Base-by-base conservation (phyloP, 2,329 filamentous ascomycete genomes). In the Neofusicoccum umdonicola region DNA sequence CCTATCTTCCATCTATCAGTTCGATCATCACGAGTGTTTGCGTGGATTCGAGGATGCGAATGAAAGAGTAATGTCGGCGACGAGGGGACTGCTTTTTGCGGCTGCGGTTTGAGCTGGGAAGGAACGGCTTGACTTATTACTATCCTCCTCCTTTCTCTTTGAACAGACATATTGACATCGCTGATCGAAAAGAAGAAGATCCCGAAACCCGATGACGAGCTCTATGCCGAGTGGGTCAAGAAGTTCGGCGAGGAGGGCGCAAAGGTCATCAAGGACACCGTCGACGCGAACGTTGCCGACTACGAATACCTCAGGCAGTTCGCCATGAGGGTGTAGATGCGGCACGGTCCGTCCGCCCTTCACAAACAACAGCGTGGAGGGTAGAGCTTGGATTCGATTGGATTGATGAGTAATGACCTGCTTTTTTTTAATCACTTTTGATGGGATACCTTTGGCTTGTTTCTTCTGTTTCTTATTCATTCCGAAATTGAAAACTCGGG, bases 221-320 rank as follows among this genome's bases (percentile, higher is more conserved):
- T 93, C 70, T 85, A 91, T 71, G 79, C 80, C 56, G 88, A 92
- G 70, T 95, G 91, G 91, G 80, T 78, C 35, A 81, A 88, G 68
- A 93, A 92, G 78, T 95, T 85, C 71, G 91, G 91, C 39, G 83
- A 88, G 52, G 84, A 92, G 71, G 90, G 82, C 12, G 87, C 89
- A 64, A 87, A 86, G 74, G 75, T 88, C 52, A 94, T 95, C 72
- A 82, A 88, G 66, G 81, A 87, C 70, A 88, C 85, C 12, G 91
- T 93, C 42, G 84, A 91, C 66, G 88, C 85, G 62, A 93, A 92
- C 71, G 80, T 91, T 54, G 81, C 83, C 58, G 84, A 92, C 74
- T 95, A 95, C 76, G 90, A 94, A 77, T 92, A 93, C 74, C 79
- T 95, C 77, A 93, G 90, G 84, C 84, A 87, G 71, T 95, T 92